Percentiles rank a stretch among this genome's conserved stretches.
These are phyloP conservation scores for Physaria fendleri DNA, from an alignment of 345 rosid species.

Conservation along the genomic window DNA sequence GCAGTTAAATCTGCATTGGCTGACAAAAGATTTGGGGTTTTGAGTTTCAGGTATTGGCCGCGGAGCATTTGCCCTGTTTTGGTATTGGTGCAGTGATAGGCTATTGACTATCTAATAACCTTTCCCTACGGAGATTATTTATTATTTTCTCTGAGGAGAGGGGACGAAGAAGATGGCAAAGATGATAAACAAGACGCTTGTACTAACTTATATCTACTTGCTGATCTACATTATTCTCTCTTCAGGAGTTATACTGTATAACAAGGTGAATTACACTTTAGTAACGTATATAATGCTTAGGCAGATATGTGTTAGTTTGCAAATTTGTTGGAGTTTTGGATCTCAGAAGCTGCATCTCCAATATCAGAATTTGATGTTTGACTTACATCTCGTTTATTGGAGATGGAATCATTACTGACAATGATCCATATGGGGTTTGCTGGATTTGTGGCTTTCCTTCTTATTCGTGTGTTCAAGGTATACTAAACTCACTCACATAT, in stretches of 20 bases:
- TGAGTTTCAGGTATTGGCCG: conserved; percentile 12
- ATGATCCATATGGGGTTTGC: conserved; percentile 97
- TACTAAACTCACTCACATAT: conserved; percentile 5
- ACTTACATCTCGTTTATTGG: too few species aligned
- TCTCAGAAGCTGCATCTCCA: neutral
- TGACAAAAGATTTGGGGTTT: neutral
- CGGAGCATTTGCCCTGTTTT: neutral
- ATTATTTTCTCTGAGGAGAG: conserved; percentile 12
- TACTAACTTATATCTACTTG: conserved; percentile 78
- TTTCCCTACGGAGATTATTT: neutral
- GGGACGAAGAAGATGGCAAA: conserved; percentile 27
- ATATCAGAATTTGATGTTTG: neutral
- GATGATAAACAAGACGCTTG: conserved; percentile 71
- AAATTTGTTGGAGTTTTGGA: neutral
- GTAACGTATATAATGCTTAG: neutral
- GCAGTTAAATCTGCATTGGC: conserved; percentile 4
- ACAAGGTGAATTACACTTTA: conserved; percentile 51
- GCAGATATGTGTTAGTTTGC: neutral
- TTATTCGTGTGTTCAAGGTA: conserved; percentile 95
- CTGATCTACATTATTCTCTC: conserved; percentile 80
- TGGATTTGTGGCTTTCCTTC: conserved; percentile 65
- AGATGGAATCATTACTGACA: too few species aligned
- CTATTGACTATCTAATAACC: neutral
- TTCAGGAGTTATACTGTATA: conserved; percentile 87
- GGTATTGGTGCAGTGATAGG: conserved; percentile 14